Base-by-base conservation (phyloP, 495 filamentous ascomycete genomes). In the Penicillium lividum region DNA sequence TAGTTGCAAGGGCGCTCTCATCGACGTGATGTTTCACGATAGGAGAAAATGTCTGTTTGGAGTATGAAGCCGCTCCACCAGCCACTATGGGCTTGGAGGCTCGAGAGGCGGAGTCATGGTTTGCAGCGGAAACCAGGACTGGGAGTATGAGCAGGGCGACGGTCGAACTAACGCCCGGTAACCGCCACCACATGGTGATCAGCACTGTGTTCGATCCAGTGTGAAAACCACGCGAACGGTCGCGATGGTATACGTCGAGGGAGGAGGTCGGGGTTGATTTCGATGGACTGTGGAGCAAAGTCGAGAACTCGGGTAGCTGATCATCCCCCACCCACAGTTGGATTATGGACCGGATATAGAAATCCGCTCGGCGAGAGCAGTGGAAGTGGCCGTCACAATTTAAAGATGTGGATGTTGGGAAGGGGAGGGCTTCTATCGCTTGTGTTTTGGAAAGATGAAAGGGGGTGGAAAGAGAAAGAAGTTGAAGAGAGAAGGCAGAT, bases 1-100 rank as follows among this genome's bases (percentile, higher is more conserved):
- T 90, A 84, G 90, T 90, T 81, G 89, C 86, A 78, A 92, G 85
- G 88, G 91, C 91, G 90, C 91, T 90, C 89, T 84, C 90, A 88
- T 93, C 88, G 2, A 22, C 22, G 80, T 84, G 79, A 77, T 82
- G 78, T 68, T 78, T 78, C 67, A 78, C 73, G 63, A 74, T 69
- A 64, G 60, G 64, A 44, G 66, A 58, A 38, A 58, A 65, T 52
- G 65, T 61, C n/a, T 56, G 11, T 5, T 57, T 49, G 16, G 44
- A 50, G 27, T 71, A 59, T 50, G 63, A 55, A 3, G 13, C 9
- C 10, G 10, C 58, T 51, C 60, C 68, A 40, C 64, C 58, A 51
- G 63, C 57, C 56, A 59, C 70, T 53, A 72, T 43, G 11, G 67
- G 66, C 60, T 75, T 68, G 38, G 74, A 73, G 55, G 71, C 57